Evolutionary conservation across 2,329 filamentous ascomycete genomes (phyloP), one percentile per base, ranked within the genome.

Genomic region (Microdochium bolleyi): DNA sequence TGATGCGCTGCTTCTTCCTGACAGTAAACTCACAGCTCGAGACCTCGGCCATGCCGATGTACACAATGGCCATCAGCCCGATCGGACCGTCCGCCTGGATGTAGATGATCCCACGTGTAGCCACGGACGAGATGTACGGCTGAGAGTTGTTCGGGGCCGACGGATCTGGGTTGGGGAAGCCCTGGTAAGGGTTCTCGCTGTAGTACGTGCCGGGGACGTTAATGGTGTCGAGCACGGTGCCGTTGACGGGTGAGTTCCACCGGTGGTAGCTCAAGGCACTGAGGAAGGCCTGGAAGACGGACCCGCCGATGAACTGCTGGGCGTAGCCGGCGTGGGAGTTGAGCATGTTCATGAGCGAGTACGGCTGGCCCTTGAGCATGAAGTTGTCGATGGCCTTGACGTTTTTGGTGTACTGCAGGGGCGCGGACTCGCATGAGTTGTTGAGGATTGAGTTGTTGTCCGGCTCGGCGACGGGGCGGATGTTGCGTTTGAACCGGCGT

Each of bases 11-110:
- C 0, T 85, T 86, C 61, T 84, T 79, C 19, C 75, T 75, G 11
- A 88, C 84, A 0, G 81, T 86, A 49, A 88, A 83, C 51, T 89
- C 85, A 61, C 86, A 89, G 0, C 84, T 84, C 54, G 79, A 85
- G 13, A 90, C 87, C 67, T 92, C 87, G 44, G 83, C 84, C 87
- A 91, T 90, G 1, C 87, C 88, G 3, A 91, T 78, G 1, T 79
- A 82, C 13, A 91, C 71, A 57, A 90, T 86, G 0, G 78, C 83
- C 74, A 91, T 79, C 30, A 90, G 68, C 0, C 87, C 87, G 37
- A 90, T 82, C 1, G 75, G 73, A 56, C 88, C 84, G 57, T 88
- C 85, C 0, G 86, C 84, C 64, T 89, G 76, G 54, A 90, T 80
- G 61, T 87, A 81, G 56, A 91, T 82, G 48, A 91, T 66, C 0